Base-by-base conservation (phyloP, 805 yeast species). In the Yamadazyma laniorum region DNA sequence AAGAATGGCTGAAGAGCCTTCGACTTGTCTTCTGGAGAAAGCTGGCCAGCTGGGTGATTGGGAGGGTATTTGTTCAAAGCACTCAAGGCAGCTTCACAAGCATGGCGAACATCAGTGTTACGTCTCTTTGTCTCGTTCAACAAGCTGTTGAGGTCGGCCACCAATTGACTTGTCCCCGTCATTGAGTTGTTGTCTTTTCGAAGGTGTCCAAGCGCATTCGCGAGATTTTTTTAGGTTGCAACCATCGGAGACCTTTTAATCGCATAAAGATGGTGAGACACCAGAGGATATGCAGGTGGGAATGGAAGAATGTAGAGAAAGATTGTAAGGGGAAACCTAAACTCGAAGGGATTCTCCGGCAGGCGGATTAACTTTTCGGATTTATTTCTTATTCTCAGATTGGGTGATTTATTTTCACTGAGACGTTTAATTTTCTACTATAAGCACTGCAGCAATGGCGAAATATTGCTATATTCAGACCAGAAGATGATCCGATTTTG, bases 111-210 rank as follows among this genome's bases (percentile, higher is more conserved):
- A n/a, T 83, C 91, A 0, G 78, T 52, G 51, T 79, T 79, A 46
- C 86, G 71, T 36, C 95, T 69, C 56, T 79, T 82, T 7, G 93
- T 71, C 48, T 88, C 96, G 1, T 82, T 61, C 3, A 80, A 65
- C 37, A 91, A 65, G 19, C 64, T 67, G 8, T 72, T 61, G 45
- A 89, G 65, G 52, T 88, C 96, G 0, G 74, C 47, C 8, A 64
- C 58, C 37, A 87, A 61, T 48, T 67, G 78, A 18, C 67, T 65
- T 7, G 76, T 57, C 2, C 71, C 47, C 30, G 52, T 50, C 62
- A 57, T 57, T 8, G 25, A 22, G 25, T 8, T 22, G 25, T 22
- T 8, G 12, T 8, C 12, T 22, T 22, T 29, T 17, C 8, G 21
- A 7, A 16, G 17, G 18, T 29, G 8, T 29, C 29, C 8, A 15